A percentile compares a stretch with the other conserved stretches of the same genome.
Evolutionary conservation across 2,329 filamentous ascomycete genomes (phyloP).

Genomic region (Pseudogymnoascus sp.): DNA sequence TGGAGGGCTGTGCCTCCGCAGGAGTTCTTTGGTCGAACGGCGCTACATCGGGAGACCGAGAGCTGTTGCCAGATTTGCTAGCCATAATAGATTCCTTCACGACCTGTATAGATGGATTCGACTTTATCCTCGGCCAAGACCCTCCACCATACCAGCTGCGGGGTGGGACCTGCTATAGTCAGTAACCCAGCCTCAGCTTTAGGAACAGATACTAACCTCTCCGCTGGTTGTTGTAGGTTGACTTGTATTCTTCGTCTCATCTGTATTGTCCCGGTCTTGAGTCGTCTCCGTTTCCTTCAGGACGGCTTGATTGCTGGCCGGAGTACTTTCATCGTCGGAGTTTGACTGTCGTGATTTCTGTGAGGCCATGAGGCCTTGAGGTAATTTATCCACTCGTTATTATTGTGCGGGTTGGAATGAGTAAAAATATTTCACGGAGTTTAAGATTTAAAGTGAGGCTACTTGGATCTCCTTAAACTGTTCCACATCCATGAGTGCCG

Average conservation of each 20-base stretch:
- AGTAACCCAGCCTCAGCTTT: not conserved
- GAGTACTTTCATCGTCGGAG: not conserved
- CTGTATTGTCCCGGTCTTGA: not conserved
- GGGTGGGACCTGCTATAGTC: conserved; percentile 2
- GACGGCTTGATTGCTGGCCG: not conserved
- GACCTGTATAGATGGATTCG: conserved; percentile 51
- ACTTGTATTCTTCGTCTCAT: not conserved
- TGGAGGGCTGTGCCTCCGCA: not conserved
- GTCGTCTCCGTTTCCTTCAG: not conserved
- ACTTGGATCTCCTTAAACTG: not conserved
- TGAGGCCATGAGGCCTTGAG: conserved; percentile 3
- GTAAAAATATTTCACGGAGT: not conserved
- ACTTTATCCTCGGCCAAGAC: conserved; percentile 51
- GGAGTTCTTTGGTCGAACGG: conserved; percentile 24
- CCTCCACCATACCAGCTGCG: conserved; percentile 52
- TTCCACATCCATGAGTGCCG: conserved; percentile 1
- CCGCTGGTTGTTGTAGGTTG: not conserved
- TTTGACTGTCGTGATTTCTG: conserved; percentile 8
- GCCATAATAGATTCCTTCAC: conserved; percentile 55
- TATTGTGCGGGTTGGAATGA: not conserved
- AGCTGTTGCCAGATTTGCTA: conserved; percentile 29
- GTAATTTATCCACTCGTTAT: conserved; percentile 1
- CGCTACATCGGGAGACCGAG: conserved; percentile 22
- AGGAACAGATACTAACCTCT: conserved; percentile 1
- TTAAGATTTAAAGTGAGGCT: not conserved